These are phyloP conservation scores for Esteya vermicola DNA, from an alignment of 2,329 filamentous ascomycete species.

Conservation along the genomic window DNA sequence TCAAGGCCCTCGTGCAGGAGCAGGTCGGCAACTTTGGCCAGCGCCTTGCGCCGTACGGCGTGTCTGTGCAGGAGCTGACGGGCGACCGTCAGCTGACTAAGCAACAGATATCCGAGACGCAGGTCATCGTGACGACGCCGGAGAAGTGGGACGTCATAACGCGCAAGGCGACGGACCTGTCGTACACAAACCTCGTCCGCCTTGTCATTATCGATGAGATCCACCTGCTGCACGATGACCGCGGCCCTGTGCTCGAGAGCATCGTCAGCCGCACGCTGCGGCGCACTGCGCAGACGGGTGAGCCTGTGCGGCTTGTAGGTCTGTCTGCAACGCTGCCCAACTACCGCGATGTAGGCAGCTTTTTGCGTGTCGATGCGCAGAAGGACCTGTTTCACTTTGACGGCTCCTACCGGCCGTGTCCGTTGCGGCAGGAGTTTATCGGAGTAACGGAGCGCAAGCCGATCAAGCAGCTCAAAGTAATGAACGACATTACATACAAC, in stretches of 20 bases:
- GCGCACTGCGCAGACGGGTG: slow-evolving; percentile 84
- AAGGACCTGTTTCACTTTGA: slow-evolving; percentile 96
- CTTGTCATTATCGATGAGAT: slow-evolving; percentile 97
- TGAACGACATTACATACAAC: slow-evolving; percentile 98
- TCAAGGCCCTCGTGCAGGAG: slow-evolving; percentile 93
- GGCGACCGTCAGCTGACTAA: slow-evolving; percentile 97
- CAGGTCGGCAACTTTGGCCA: slow-evolving; percentile 97
- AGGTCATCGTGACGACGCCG: slow-evolving; percentile 94
- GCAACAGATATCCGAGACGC: slow-evolving; percentile 93
- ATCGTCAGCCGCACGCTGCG: slow-evolving; percentile 92
- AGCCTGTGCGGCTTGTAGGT: slow-evolving; percentile 81
- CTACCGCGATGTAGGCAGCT: slow-evolving; percentile 89
- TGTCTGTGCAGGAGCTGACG: slow-evolving; percentile 87
- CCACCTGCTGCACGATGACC: slow-evolving; percentile 91
- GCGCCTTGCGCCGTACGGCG: slow-evolving; percentile 77
- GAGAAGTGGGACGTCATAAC: slow-evolving; percentile 99
- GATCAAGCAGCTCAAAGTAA: slow-evolving; percentile 96
- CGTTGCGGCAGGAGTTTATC: slow-evolving; percentile 90
- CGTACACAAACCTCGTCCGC: slow-evolving; percentile 93
- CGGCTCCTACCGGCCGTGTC: slow-evolving; percentile 83
- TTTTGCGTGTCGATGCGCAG: slow-evolving; percentile 73
- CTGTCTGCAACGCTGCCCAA: slow-evolving; percentile 93
- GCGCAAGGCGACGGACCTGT: slow-evolving; percentile 88
- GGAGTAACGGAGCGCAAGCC: slow-evolving; percentile 96
- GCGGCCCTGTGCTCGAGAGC: slow-evolving; percentile 90